Evolutionary conservation across 179 eudicot genomes (phyloP), one percentile per base, ranked within the genome.

Genomic region (Camellia oleifera): DNA sequence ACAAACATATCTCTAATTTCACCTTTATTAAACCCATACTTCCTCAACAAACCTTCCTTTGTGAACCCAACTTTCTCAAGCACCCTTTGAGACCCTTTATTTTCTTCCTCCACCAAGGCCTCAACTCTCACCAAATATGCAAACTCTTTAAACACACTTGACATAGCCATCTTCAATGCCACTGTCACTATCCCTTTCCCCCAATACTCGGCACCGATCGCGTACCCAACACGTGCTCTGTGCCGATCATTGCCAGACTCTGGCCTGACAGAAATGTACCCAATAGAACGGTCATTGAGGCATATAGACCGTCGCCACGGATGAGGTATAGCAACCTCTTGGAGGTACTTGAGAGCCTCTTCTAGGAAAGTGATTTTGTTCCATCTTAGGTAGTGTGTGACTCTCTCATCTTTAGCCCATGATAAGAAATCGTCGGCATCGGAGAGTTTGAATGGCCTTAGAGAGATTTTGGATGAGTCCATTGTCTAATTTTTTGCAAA

Each of bases 351-450:
- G 15, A 88, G 50, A 20, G 93, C 95, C 72, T 86, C 87, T 26
- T 87, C 90, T 63, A 17, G 85, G 1, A 81, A 42, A 12, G 84
- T 85, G 64, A 81, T 79, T 71, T 84, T 44, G 68, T 88, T 77
- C 89, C 88, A 91, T 40, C 86, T 86, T n/a, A 88, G 83, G 57
- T 81, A 87, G 14, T 77, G 81, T 3, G 89, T 81, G 48, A 91
- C 91, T n/a, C 79, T 81, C 5, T 87, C 92, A 57, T 91, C 94
- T 52, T 87, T 78, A 18, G 82, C 88, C 92, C 97, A 92, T 64
- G 76, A 71, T 77, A 88, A 75, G 17, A 91, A 81, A 79, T 88
- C 90, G 17, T 92, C 91, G 0, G 80, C 87, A 26, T 91, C 94
- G 0, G 85, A 72, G 1, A 82, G 80, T n/a, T 81, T 83, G 58